These are phyloP conservation scores for Penicilliopsis zonata DNA, from an alignment of 495 filamentous ascomycete species.

Conservation along the genomic window DNA sequence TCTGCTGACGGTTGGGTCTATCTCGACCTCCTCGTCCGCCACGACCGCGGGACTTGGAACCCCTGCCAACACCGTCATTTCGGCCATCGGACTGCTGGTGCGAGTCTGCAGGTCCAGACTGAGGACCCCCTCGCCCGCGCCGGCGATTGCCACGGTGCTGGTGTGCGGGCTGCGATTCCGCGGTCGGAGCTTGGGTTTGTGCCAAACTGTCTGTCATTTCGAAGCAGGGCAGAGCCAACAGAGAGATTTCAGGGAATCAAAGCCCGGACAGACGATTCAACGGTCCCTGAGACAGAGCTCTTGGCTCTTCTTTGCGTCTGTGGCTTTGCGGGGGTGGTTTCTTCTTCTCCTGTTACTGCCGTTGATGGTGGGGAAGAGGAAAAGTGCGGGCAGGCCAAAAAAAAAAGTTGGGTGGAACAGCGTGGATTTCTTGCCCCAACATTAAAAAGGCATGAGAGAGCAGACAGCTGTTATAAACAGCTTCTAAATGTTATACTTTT, in stretches of 20 bases:
- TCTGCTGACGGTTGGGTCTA: conserved; percentile 11
- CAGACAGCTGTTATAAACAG: too few relatives aligned
- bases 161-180: conserved; percentile 13
- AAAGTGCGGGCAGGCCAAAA: neutral
- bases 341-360: neutral
- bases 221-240: too few relatives aligned
- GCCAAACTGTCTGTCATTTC: conserved; percentile 28
- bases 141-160: conserved; percentile 28
- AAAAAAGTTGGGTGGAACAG: neutral
- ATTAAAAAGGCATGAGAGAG: too few relatives aligned
- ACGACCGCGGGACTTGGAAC: conserved; percentile 19
- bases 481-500: too few relatives aligned
- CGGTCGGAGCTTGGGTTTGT: conserved; percentile 4
- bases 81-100: conserved; percentile 5
- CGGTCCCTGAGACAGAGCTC: neutral
- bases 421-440: too few relatives aligned
- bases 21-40: conserved; percentile 20
- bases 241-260: conserved; percentile 5
- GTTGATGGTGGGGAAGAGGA: neutral
- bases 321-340: neutral
- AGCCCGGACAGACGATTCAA: too few relatives aligned
- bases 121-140: conserved; percentile 25
- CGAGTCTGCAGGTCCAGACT: conserved; percentile 13
- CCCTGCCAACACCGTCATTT: conserved; percentile 13
- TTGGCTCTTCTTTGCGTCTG: neutral